Evolutionary conservation across 352 stramenopile species (phyloP).

Genomic region (Pseudoperonospora humuli): DNA sequence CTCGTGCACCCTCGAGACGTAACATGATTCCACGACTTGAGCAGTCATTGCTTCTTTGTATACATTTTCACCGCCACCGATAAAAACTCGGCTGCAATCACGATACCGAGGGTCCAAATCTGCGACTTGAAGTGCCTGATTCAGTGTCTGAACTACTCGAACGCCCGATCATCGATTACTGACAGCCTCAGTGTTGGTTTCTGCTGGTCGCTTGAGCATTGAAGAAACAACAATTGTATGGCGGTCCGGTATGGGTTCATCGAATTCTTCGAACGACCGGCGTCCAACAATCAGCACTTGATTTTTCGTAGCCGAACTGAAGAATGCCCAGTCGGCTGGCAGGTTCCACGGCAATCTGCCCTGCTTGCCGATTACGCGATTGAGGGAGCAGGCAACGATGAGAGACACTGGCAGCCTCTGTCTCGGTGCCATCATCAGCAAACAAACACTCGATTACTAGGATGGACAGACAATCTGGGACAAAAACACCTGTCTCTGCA

Average conservation of each 20-base stretch:
- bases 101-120: constrained; percentile 26
- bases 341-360: constrained; percentile 54
- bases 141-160: constrained; percentile 28
- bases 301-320: constrained; percentile 36
- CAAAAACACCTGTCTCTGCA: no score
- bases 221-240: constrained; percentile 52
- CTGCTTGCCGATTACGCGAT: constrained; percentile 51
- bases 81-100: constrained; percentile 38
- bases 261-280: constrained; percentile 49
- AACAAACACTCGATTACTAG: no score
- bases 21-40: constrained; percentile 42
- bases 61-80: constrained; percentile 51
- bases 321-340: constrained; percentile 65
- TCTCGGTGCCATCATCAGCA: neutral
- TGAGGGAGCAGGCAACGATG: constrained; percentile 61
- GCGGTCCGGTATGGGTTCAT: constrained; percentile 33
- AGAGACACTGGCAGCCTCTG: constrained; percentile 30
- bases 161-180: constrained; percentile 15
- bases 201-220: constrained; percentile 4
- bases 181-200: neutral
- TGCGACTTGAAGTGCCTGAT: constrained; percentile 37
- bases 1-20: constrained; percentile 52
- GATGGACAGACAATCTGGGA: no score
- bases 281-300: constrained; percentile 64
- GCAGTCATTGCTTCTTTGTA: constrained; percentile 48